phyloP scores from a whole-genome alignment of 2,329 filamentous ascomycete genomes.

The Grosmannia huntii region DNA sequence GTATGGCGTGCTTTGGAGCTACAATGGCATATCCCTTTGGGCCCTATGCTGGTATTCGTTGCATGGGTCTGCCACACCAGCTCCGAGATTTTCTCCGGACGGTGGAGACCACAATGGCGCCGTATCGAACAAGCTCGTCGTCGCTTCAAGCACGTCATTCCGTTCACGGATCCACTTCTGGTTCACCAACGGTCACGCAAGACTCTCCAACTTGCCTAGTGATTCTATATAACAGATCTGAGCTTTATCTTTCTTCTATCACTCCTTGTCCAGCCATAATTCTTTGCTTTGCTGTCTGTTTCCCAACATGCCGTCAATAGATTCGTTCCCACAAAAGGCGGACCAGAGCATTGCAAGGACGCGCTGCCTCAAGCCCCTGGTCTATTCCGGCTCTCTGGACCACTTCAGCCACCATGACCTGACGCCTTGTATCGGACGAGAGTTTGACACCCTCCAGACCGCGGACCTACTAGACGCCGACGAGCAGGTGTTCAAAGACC shows the following conservation, averaged over 20 bases:
- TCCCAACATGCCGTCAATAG: conserved; percentile 1
- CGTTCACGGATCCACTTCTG: background rate
- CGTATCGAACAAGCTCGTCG: background rate
- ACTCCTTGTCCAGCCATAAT: background rate
- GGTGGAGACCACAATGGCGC: background rate
- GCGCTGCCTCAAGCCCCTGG: conserved; percentile 2
- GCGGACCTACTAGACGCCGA: conserved; percentile 46
- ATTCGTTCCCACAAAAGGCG: background rate
- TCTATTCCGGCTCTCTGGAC: conserved; percentile 32
- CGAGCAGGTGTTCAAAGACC: conserved; percentile 49
- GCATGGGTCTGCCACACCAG: conserved; percentile 24
- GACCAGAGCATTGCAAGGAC: background rate
- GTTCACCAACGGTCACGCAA: background rate
- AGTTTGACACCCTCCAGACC: conserved; percentile 45
- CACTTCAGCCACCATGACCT: conserved; percentile 41
- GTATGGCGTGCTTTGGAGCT: background rate
- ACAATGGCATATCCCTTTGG: background rate
- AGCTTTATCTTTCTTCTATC: background rate
- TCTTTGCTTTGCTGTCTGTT: background rate
- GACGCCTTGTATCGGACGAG: conserved; percentile 48
- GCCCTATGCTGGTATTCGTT: background rate
- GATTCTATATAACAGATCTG: background rate
- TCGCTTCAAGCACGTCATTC: background rate
- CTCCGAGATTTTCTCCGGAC: conserved; percentile 37
- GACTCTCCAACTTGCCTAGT: background rate